Evolutionary conservation across 768 basidiomycete species (phyloP), one percentile per base, ranked within the genome.

Genomic region (Suillus occidentalis): DNA sequence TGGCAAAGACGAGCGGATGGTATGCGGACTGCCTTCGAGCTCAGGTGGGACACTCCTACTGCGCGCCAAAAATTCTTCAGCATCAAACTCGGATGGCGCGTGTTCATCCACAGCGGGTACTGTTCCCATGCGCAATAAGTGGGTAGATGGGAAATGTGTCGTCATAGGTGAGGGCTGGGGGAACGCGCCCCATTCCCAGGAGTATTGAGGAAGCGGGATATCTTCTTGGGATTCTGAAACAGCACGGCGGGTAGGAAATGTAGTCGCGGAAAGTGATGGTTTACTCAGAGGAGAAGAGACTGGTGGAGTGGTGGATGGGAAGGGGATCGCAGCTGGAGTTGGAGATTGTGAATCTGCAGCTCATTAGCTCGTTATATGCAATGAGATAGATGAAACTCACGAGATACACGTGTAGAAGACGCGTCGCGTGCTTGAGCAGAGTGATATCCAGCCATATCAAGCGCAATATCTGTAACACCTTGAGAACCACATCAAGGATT

Each of bases 181-280:
- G 71, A 96, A 92, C 22, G 85, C 88, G 34, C 94, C 94, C 94
- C 95, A 96, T 69, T 96, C 95, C 95, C 95, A 96, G 7, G 91
- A 91, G 70, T 95, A 95, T 72, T 92, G 90, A 25, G 65, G 37
- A 5, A 73, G 70, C 4, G 78, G 78, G 50, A 78, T 66, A 25
- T 87, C 86, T 8, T 83, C 84, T 10, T 86, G 87, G 4, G 89
- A 87, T 69, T 87, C 88, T 14, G 89, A 89, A 16, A 84, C 83
- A 3, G 84, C 84, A 36, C 85, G 86, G 55, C 84, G 79, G 64
- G 76, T 75, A 56, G 81, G 73, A 60, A 82, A 75, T 40, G 75
- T 67, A 47, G 75, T 68, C 36, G 72, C 65, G 55, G 77, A 65
- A 57, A 72, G 71, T 20, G 72, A 69, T 22, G 73, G 18, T 43